Evolutionary conservation across 805 yeast species (phyloP).

Genomic region (Yamadazyma sp.): DNA sequence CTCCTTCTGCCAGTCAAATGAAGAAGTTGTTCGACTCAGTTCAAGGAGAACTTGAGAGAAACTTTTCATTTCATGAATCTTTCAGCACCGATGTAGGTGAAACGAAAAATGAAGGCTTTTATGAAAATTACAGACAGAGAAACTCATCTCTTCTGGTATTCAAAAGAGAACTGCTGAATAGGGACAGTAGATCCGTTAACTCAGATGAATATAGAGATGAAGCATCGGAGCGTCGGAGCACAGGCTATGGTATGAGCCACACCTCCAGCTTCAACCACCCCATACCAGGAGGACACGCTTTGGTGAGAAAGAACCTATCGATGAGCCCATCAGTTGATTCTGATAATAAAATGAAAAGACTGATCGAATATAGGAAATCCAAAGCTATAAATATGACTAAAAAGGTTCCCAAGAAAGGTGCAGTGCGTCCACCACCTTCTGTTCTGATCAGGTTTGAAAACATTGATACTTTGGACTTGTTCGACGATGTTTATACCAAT

Average conservation of each 20-base stretch:
- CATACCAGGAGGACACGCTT: background rate
- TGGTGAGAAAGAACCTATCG: constrained; percentile 6
- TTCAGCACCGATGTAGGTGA: constrained; percentile 12
- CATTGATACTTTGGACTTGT: constrained; percentile 42
- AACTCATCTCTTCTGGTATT: constrained; percentile 11
- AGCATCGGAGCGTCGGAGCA: constrained; percentile 20
- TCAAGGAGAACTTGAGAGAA: constrained; percentile 5
- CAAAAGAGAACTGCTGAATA: constrained; percentile 4
- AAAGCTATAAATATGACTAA: constrained; percentile 8
- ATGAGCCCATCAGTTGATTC: constrained; percentile 5
- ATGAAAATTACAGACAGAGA: constrained; percentile 2
- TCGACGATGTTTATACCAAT: constrained; percentile 41
- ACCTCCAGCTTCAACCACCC: background rate
- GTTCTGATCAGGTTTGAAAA: constrained; percentile 51
- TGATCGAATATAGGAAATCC: constrained; percentile 2
- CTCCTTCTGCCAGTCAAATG: constrained; percentile 19
- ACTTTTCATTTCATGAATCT: constrained; percentile 9
- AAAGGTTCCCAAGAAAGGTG: constrained; percentile 18
- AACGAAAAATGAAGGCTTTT: background rate
- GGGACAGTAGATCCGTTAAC: constrained; percentile 1
- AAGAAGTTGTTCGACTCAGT: constrained; percentile 10
- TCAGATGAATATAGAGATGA: constrained; percentile 13
- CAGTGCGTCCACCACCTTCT: constrained; percentile 21
- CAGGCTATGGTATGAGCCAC: background rate
- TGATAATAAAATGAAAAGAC: constrained; percentile 1